Base-by-base conservation (phyloP, 805 yeast genomes). In the Starmerella bombicola region DNA sequence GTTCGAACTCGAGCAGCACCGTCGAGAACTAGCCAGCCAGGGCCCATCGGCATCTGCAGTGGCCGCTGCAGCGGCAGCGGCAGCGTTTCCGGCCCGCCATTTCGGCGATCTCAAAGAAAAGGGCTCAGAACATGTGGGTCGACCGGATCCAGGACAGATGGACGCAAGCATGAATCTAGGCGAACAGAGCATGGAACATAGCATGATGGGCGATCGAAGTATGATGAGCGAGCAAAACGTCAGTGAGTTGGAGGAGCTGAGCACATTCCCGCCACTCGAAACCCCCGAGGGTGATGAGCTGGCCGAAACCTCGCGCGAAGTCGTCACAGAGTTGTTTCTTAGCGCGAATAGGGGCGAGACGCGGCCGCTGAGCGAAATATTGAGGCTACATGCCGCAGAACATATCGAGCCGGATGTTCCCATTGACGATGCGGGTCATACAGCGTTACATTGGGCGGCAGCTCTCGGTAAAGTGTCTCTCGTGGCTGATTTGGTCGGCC, bases 401-500 rank as follows among this genome's bases (percentile, higher is more conserved):
- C 20, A 38, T n/a, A 40, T 50, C 30, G 43, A 46, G 40, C 67
- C 86, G 37, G 91, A 84, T 54, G 82, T 84, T 25, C 78, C 95
- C 1, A 81, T 93, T 33, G 99, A 93, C 60, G 93, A 82, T 51
- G 74, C 79, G 43, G 96, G 97, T 0, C 91, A 91, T 56, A 80
- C 95, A 0, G 84, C 95, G 0, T 67, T 91, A 42, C 99, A 91
- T 60, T 82, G 97, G 93, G 93, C 96, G 3, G 77, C 96, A 13
- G 82, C 96, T 0, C 69, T 91, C 58, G 97, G 93, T 0, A 74
- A 83, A 43, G 61, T 78, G 1, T 64, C 74, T 3, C 67, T 86
- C 38, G 88, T 84, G 3, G 73, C 66, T 33, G 76, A 76, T 30
- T 67, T 83, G 13, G 78, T 91, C 23, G 64, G 70, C 30, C 66